These are phyloP conservation scores for Dentipellis sp. DNA, from an alignment of 768 basidiomycete species.

Conservation along the genomic window DNA sequence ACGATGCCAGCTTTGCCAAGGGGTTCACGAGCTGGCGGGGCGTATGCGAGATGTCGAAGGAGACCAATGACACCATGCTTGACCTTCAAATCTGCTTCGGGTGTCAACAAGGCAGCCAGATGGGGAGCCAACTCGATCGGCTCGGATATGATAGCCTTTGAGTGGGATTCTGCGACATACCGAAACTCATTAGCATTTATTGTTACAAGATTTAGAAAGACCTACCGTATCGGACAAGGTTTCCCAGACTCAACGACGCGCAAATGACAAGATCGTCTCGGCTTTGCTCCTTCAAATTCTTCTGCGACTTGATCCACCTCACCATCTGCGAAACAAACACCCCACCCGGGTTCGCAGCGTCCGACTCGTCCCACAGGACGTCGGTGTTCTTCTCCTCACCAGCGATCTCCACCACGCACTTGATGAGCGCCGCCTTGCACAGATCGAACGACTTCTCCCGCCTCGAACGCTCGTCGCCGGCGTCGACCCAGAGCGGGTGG, in stretches of 20 bases:
- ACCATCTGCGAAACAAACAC: conserved; percentile 67
- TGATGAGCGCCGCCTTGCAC: conserved; percentile 81
- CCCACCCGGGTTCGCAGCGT: conserved; percentile 50
- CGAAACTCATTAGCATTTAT: conserved; percentile 7
- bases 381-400: conserved; percentile 76
- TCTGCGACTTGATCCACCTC: conserved; percentile 59
- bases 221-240: conserved; percentile 69
- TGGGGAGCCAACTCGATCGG: conserved; percentile 54
- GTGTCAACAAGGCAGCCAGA: conserved; percentile 53
- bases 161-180: conserved; percentile 40
- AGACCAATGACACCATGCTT: conserved; percentile 87
- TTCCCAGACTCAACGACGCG: conserved; percentile 75
- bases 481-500: conserved; percentile 50
- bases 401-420: conserved; percentile 76
- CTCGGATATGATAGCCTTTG: conserved; percentile 39
- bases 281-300: conserved; percentile 26
- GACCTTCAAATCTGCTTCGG: conserved; percentile 64
- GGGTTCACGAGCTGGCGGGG: conserved; percentile 45
- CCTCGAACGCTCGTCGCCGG: conserved; percentile 38
- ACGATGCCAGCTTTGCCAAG: conserved; percentile 59
- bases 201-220: too few relatives aligned
- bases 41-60: conserved; percentile 74
- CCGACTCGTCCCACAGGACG: conserved; percentile 64
- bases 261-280: conserved; percentile 79
- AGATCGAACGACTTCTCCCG: conserved; percentile 69